Evolutionary conservation across 352 stramenopile genomes (phyloP), one percentile per base, ranked within the genome.

Genomic region (Phytophthora syringae): DNA sequence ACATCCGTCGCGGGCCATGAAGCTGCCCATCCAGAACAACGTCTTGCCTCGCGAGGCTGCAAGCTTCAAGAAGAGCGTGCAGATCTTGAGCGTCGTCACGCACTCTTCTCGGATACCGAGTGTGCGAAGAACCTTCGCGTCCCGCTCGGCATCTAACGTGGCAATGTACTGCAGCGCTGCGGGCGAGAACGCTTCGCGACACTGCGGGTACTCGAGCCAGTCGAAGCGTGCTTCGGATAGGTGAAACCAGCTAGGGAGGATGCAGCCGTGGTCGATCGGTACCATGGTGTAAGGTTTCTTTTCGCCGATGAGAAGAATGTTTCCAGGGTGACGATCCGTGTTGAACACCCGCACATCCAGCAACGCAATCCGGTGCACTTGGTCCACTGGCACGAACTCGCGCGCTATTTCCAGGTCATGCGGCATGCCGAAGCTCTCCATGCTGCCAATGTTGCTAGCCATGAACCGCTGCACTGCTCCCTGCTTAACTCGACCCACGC

Each of bases 311-410:
- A 93, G 74, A 43, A 92, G 57, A 18, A 93, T 92, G 47, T 92
- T 94, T 36, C 89, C 89, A 7, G 85, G 76, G 48, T 97, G 88
- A 10, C 89, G 84, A 57, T 97, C 89, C 16, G 82, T 93, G 56
- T 97, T 97, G 69, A 94, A 94, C 27, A 96, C 70, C 2, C 89
- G 82, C 13, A 95, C 59, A 28, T 97, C 89, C 13, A 97, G 62
- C 18, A 97, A 45, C 0, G 77, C 89, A 42, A 97, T 95, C 47
- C 80, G 80, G 27, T 96, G 89, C 18, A 97, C 83, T 43, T 97
- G 85, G 7, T 90, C 82, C 1, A 90, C 80, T 0, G 81, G 71
- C 1, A 89, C 81, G 37, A 93, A 93, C 43, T 74, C 70, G n/a
- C 64, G 63, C 1, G 85, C 83, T 52, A 87, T 86, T 2, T 62